Percentiles rank a stretch among this genome's conserved stretches.
Evolutionary conservation across 441 rosid genomes (phyloP).

Genomic region (Raphanus hybrid): DNA sequence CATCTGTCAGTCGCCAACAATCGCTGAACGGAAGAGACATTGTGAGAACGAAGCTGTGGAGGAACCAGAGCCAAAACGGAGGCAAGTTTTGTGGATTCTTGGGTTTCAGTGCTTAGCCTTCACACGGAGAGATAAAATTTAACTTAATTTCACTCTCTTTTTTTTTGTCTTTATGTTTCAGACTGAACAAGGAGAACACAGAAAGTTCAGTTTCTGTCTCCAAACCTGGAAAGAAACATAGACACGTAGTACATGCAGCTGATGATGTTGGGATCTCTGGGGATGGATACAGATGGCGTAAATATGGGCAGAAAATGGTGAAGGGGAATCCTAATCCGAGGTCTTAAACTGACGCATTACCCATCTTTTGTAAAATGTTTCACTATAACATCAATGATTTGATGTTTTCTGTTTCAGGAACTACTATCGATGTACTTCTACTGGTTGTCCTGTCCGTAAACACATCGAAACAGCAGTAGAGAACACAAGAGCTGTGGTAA

Average conservation of each 20-base stretch:
- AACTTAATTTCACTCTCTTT: conserved; percentile 7
- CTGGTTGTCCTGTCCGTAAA: conserved; percentile 94
- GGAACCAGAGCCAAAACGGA: conserved; percentile 68
- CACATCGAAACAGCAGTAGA: conserved; percentile 84
- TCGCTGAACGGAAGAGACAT: conserved; percentile 56
- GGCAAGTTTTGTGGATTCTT: conserved; percentile 51
- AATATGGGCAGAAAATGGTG: conserved; percentile 98
- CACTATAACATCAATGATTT: conserved; percentile 2
- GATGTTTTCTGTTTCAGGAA: conserved; percentile 58
- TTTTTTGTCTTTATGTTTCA: conserved; percentile 40
- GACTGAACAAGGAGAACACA: conserved; percentile 59
- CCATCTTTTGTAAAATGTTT: not conserved
- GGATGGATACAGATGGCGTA: conserved; percentile 99
- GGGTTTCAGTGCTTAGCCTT: too few species aligned
- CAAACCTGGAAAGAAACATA: conserved; percentile 79
- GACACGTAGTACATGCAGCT: conserved; percentile 83
- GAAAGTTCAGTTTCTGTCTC: conserved; percentile 49
- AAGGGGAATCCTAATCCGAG: conserved; percentile 93
- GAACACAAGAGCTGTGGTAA: conserved; percentile 63
- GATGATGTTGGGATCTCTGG: conserved; percentile 87
- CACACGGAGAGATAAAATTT: not conserved
- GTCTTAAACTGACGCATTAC: conserved; percentile 37
- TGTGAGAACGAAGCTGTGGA: conserved; percentile 47
- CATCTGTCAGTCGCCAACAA: conserved; percentile 41
- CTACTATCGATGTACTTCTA: conserved; percentile 93